Conservation (phyloP, 2,329 filamentous ascomycete genomes). For the Chaetomium sp. region DNA sequence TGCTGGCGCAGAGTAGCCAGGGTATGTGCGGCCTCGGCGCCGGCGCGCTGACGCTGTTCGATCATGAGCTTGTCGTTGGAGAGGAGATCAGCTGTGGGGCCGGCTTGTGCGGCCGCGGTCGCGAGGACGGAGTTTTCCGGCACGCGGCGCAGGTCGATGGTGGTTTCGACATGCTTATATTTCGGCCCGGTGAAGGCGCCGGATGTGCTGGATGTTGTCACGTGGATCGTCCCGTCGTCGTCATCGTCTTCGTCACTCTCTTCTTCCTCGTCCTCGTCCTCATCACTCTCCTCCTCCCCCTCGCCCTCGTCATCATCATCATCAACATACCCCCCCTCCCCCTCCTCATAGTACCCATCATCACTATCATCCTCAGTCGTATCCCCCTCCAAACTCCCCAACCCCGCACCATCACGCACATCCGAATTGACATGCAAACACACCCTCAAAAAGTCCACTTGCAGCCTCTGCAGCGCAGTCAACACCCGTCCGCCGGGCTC, state of each 20-base stretch:
- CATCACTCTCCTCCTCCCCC: neutral
- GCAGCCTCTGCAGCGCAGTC: conserved; percentile 16
- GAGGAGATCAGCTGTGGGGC: conserved; percentile 4
- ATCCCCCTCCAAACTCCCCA: neutral
- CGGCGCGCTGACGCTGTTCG: conserved; percentile 12
- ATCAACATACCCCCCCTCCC: too few relatives aligned
- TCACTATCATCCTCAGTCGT: conserved; percentile 3
- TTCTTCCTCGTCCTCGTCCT: conserved; percentile 1
- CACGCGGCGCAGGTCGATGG: conserved; percentile 21
- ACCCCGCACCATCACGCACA: neutral
- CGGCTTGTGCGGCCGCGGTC: neutral
- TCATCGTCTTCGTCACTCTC: neutral
- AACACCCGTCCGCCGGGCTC: conserved; percentile 2
- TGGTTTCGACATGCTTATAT: conserved; percentile 19
- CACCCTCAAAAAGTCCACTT: conserved; percentile 19
- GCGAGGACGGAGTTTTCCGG: conserved; percentile 4
- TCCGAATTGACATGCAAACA: conserved; percentile 18
- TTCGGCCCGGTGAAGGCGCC: neutral
- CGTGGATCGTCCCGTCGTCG: too few relatives aligned
- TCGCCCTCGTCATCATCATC: neutral
- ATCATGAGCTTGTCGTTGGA: conserved; percentile 17
- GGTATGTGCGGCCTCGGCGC: conserved; percentile 4
- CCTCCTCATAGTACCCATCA: neutral
- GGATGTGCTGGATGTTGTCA: neutral
- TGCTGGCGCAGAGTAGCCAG: conserved; percentile 19